Evolutionary conservation across 805 yeast species (phyloP).

Genomic region (Suhomyces sp.): DNA sequence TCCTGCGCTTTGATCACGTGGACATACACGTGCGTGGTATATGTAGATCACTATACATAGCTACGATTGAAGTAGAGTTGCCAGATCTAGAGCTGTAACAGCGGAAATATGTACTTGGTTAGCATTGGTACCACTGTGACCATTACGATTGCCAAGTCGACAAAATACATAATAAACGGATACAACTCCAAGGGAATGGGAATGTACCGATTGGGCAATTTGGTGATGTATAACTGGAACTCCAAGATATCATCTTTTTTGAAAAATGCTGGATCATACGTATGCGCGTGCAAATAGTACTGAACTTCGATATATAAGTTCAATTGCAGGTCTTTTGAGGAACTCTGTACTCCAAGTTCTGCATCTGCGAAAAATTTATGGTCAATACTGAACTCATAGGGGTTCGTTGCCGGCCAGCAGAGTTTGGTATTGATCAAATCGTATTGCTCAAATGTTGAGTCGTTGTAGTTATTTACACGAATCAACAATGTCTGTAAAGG

Average conservation of each 20-base stretch:
- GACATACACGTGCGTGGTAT: not conserved
- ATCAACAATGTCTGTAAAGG: slow-evolving; percentile 21
- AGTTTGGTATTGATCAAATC: slow-evolving; percentile 28
- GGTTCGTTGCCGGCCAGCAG: slow-evolving; percentile 37
- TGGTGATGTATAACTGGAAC: slow-evolving; percentile 26
- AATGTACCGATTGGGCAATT: slow-evolving; percentile 22
- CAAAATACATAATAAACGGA: slow-evolving; percentile 24
- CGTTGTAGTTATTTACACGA: slow-evolving; percentile 32
- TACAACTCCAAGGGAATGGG: slow-evolving; percentile 36
- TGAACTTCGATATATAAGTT: slow-evolving; percentile 20
- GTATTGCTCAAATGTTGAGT: slow-evolving; percentile 21
- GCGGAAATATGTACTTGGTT: not conserved
- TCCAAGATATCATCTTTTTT: slow-evolving; percentile 10
- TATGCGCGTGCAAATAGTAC: slow-evolving; percentile 19
- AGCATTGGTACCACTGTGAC: slow-evolving; percentile 6
- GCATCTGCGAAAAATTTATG: slow-evolving; percentile 21
- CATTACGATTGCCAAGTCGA: slow-evolving; percentile 15
- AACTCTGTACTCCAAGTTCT: slow-evolving; percentile 3
- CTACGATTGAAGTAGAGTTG: not conserved
- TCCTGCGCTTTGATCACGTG: not conserved
- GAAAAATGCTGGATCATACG: slow-evolving; percentile 12
- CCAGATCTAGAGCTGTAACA: not conserved
- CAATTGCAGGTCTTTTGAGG: not conserved
- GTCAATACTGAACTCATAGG: slow-evolving; percentile 21
- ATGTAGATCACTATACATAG: not conserved